Evolutionary conservation across 73 alveolate genomes (phyloP).

Genomic region (Urostyla sp.): DNA sequence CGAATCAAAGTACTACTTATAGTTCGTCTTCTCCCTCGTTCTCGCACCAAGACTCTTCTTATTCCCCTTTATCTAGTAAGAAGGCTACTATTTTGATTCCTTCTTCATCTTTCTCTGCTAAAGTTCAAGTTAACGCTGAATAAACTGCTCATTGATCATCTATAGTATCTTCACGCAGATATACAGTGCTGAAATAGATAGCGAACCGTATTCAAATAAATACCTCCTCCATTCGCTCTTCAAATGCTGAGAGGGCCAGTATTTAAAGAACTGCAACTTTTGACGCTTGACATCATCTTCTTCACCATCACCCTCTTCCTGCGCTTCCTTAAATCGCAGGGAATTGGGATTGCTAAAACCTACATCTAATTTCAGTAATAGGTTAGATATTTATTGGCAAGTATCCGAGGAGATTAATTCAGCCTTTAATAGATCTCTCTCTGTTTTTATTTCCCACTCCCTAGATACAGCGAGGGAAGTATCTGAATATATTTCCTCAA

Average conservation of each 20-base stretch:
- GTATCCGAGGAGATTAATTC: constrained; percentile 10
- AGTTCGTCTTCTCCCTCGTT: background rate
- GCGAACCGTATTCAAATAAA: background rate
- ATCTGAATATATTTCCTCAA: constrained; percentile 58
- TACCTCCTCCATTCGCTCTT: constrained; percentile 58
- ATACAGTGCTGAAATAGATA: background rate
- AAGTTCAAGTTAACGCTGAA: background rate
- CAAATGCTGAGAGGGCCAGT: constrained; percentile 55
- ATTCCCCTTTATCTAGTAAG: background rate
- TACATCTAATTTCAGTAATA: constrained; percentile 32
- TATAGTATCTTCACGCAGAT: constrained; percentile 22
- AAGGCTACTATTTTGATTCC: constrained; percentile 7
- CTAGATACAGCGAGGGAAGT: constrained; percentile 28
- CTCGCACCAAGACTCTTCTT: background rate
- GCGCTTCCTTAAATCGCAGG: constrained; percentile 6
- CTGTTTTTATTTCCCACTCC: constrained; percentile 60
- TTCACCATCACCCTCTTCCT: constrained; percentile 1
- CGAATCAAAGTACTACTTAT: constrained; percentile 23
- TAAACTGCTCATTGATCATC: background rate
- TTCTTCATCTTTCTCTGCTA: constrained; percentile 14
- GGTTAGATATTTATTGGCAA: background rate
- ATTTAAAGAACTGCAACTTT: constrained; percentile 22
- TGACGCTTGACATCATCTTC: constrained; percentile 24
- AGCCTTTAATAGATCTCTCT: constrained; percentile 37
- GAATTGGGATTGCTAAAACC: constrained; percentile 61